phyloP scores from a whole-genome alignment of 2,329 filamentous ascomycete genomes.

The Aspergillus texensis region DNA sequence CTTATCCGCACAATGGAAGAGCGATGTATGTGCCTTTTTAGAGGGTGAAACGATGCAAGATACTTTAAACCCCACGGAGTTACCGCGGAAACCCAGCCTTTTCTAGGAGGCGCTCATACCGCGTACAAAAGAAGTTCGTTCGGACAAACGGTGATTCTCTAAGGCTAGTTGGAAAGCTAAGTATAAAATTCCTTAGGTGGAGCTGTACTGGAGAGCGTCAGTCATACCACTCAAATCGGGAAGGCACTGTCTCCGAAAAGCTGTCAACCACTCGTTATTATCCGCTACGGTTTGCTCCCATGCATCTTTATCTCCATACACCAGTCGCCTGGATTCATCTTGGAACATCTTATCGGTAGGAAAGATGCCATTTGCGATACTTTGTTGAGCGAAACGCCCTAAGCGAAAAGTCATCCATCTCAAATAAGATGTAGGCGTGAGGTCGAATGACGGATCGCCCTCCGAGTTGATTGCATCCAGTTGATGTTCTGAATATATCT shows the following conservation, averaged over 20 bases:
- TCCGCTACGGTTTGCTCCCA: constrained; percentile 29
- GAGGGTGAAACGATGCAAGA: background rate
- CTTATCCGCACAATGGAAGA: background rate
- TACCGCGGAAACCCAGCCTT: too few relatives aligned
- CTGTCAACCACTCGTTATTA: constrained; percentile 20
- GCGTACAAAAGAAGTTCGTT: background rate
- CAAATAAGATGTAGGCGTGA: constrained; percentile 6
- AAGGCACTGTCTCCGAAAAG: constrained; percentile 10
- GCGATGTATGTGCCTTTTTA: background rate
- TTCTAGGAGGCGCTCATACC: background rate
- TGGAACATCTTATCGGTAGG: constrained; percentile 30
- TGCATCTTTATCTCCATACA: constrained; percentile 16
- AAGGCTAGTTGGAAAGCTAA: background rate
- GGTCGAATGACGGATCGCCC: background rate
- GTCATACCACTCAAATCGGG: background rate
- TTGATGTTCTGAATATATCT: background rate
- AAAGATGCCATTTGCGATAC: constrained; percentile 20
- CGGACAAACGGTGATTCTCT: background rate
- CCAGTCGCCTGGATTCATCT: constrained; percentile 23
- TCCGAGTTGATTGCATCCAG: background rate
- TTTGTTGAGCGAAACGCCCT: constrained; percentile 20
- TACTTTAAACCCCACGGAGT: background rate
- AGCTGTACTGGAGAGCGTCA: too few relatives aligned
- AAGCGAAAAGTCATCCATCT: constrained; percentile 20
- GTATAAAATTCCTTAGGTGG: background rate